These are phyloP conservation scores for Cyclotella distinguenda DNA, from an alignment of 108 stramenopile genomes.

Conservation along the genomic window DNA sequence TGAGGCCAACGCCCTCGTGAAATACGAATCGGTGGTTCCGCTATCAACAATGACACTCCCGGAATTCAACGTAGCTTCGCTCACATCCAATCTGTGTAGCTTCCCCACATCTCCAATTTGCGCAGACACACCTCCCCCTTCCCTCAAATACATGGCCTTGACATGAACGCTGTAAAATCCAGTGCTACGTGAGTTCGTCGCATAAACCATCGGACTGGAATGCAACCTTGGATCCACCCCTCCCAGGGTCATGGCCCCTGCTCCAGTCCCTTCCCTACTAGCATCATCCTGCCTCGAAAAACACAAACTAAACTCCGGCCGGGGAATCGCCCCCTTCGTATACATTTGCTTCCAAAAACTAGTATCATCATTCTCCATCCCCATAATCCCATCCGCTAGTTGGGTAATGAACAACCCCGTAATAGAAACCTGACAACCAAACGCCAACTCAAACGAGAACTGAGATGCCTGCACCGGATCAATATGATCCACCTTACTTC, in stretches of 20 bases:
- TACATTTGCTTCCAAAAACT: conserved; percentile 79
- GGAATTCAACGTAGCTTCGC: conserved; percentile 44
- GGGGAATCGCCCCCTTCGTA: conserved; percentile 39
- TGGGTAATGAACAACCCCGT: conserved; percentile 95
- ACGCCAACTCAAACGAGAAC: conserved; percentile 70
- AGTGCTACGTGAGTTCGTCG: conserved; percentile 30
- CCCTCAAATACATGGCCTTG: conserved; percentile 61
- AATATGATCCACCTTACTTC: conserved; percentile 36
- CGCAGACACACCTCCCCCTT: conserved; percentile 46
- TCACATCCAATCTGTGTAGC: conserved; percentile 21
- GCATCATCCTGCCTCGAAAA: conserved; percentile 56
- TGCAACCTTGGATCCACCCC: conserved; percentile 80
- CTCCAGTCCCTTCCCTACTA: conserved; percentile 55
- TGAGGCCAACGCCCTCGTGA: conserved; percentile 46
- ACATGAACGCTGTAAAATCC: conserved; percentile 83
- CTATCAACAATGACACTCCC: conserved; percentile 94
- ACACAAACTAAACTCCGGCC: conserved; percentile 64
- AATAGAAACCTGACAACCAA: conserved; percentile 90
- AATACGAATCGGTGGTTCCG: conserved; percentile 98
- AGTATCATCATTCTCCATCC: conserved; percentile 62
- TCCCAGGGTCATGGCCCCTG: conserved; percentile 89
- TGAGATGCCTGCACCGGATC: conserved; percentile 56
- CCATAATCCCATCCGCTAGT: conserved; percentile 96
- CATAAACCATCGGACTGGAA: conserved; percentile 77
- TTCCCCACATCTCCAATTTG: conserved; percentile 28